Percentiles rank a stretch among this genome's conserved stretches.
phyloP scores from a whole-genome alignment of 176 grass and related monocot species.

The Carex parvula region DNA sequence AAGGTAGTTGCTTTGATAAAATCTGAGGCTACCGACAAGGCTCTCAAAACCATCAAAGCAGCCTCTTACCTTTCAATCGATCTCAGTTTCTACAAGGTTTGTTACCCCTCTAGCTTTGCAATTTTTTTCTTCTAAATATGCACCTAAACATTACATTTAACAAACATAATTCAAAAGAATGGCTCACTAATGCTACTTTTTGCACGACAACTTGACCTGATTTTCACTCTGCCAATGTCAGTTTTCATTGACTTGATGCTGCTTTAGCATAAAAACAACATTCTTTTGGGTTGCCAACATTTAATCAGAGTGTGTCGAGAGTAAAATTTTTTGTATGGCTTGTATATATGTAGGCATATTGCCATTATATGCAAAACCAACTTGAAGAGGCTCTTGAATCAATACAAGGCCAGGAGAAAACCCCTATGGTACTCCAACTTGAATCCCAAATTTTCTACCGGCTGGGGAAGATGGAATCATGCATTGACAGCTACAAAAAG shows the following conservation, averaged over 20 bases:
- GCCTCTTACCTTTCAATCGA: slow-evolving; percentile 62
- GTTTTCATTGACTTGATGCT: neutral
- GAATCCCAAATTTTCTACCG: slow-evolving; percentile 94
- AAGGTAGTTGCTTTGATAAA: slow-evolving; percentile 89
- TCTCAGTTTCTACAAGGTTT: slow-evolving; percentile 73
- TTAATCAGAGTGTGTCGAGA: neutral
- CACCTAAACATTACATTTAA: neutral
- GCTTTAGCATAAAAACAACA: neutral
- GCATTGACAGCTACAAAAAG: slow-evolving; percentile 81
- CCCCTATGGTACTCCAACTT: slow-evolving; percentile 62
- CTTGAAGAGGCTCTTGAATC: slow-evolving; percentile 68
- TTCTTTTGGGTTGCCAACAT: slow-evolving; percentile 14
- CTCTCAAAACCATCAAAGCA: slow-evolving; percentile 59
- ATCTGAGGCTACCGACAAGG: slow-evolving; percentile 62
- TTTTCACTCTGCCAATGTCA: neutral
- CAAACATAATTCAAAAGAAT: neutral
- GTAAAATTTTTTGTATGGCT: slow-evolving; percentile 12
- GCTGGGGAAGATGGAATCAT: slow-evolving; percentile 76
- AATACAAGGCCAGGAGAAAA: slow-evolving; percentile 58
- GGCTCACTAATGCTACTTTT: neutral
- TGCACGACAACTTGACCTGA: neutral
- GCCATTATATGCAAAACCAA: slow-evolving; percentile 94
- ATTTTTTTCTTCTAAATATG: neutral
- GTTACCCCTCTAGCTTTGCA: neutral
- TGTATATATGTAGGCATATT: slow-evolving; percentile 64